phyloP scores from a whole-genome alignment of 306 rosid species.

The Corylus heterophylla region DNA sequence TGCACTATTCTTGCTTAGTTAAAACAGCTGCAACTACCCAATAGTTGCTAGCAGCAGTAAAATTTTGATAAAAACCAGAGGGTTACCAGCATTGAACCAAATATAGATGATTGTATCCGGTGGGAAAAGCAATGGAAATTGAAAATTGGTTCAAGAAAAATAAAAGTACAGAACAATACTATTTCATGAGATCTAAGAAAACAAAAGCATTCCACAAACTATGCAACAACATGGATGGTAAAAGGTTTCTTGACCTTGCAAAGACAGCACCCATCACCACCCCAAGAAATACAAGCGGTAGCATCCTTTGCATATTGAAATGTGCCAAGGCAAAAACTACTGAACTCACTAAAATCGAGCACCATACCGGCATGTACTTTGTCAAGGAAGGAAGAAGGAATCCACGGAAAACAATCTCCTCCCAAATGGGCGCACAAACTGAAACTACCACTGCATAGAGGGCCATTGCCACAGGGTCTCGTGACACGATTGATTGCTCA shows the following conservation, averaged over 20 bases:
- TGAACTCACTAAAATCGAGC: slow-evolving; percentile 58
- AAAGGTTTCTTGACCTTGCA: slow-evolving; percentile 55
- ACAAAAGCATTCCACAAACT: slow-evolving; percentile 73
- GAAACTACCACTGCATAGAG: slow-evolving; percentile 61
- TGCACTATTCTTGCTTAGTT: not conserved
- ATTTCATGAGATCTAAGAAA: slow-evolving; percentile 62
- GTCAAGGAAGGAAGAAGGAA: slow-evolving; percentile 67
- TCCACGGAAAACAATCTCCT: slow-evolving; percentile 63
- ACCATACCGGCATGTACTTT: slow-evolving; percentile 60
- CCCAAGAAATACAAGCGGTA: slow-evolving; percentile 60
- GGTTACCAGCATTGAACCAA: not conserved
- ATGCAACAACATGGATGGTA: slow-evolving; percentile 61
- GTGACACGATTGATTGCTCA: slow-evolving; percentile 58
- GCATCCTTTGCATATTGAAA: slow-evolving; percentile 58
- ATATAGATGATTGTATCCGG: not conserved
- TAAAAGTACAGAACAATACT: not conserved
- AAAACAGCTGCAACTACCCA: not conserved
- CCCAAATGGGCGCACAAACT: slow-evolving; percentile 61
- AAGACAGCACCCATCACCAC: slow-evolving; percentile 55
- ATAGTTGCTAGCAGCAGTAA: not conserved
- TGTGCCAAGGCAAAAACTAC: slow-evolving; percentile 60
- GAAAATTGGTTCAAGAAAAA: not conserved
- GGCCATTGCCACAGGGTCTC: slow-evolving; percentile 64
- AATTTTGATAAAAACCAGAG: not conserved
- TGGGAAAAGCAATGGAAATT: not conserved